Base-by-base conservation (phyloP, 2,329 filamentous ascomycete species). In the Tolypocladium pustulatum region DNA sequence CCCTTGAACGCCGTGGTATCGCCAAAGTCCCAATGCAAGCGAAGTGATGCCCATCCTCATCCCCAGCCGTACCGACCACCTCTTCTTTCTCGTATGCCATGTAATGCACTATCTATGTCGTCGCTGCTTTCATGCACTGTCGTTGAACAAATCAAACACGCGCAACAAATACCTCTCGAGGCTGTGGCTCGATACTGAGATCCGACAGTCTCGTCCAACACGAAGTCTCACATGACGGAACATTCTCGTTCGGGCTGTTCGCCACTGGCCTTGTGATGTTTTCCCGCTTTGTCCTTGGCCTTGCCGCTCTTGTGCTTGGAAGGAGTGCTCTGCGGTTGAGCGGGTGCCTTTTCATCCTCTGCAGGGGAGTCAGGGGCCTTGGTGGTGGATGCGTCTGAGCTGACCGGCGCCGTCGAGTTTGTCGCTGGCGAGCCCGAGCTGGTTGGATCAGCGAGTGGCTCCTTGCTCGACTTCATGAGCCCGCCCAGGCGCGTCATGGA, bases 401-500 rank as follows among this genome's bases (percentile, higher is more conserved):
- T 62, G n/a, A 65, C 57, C 2, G 66, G 63, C 0, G 64, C 67
- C 1, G 65, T 65, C 2, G 69, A 67, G 38, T 65, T 68, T 27
- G 65, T 60, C 7, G 65, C 65, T 6, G 67, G 67, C 53, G 65
- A 63, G 17, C 62, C 69, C 7, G 69, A 56, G 12, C 57, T 59
- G 46, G 64, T 67, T 20, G 61, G 59, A 20, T 72, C 72, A 10
- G 61, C 59, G 13, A 68, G 62, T 9, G 58, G 74, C 60, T 84
- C 81, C 65, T 75, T 81, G 70, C 79, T 82, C 10, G 75, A 65
- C 56, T 77, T 78, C 64, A 79, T 77, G 8, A 83, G 74, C 0
- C 78, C 76, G 12, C 78, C 78, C 4, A 84, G 69, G n/a, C 81
- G 78, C 20, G 77, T 79, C 68, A 86, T 83, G 3, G 80, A 81